These are phyloP conservation scores for Casaregolazyma suthepensis DNA, from an alignment of 1,139 yeast species.

Conservation along the genomic window DNA sequence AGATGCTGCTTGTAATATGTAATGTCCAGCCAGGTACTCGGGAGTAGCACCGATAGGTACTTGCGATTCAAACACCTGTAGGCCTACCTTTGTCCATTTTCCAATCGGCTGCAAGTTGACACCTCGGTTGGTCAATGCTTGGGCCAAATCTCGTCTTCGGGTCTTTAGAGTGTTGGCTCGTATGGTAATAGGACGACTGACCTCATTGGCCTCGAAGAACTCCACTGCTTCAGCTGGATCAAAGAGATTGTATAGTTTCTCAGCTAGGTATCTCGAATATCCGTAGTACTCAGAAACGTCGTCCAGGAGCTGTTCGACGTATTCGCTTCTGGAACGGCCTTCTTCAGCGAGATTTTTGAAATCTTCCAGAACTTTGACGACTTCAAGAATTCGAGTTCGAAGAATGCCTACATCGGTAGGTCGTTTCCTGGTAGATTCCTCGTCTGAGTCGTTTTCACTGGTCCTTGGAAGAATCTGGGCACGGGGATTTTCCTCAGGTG, in stretches of 20 bases:
- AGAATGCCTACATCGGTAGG: conserved; percentile 75
- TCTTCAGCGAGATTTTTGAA: conserved; percentile 79
- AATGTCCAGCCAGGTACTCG: conserved; percentile 96
- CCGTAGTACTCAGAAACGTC: conserved; percentile 95
- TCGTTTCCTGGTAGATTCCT: conserved; percentile 48
- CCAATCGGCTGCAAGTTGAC: conserved; percentile 97
- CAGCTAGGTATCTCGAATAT: conserved; percentile 92
- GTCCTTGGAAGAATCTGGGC: conserved; percentile 29
- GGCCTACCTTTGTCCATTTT: conserved; percentile 95
- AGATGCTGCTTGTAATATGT: conserved; percentile 96
- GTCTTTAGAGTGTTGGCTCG: conserved; percentile 94
- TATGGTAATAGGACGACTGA: conserved; percentile 91
- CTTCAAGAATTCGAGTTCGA: conserved; percentile 91
- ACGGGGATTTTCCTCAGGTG: conserved; percentile 25
- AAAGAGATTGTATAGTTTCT: conserved; percentile 81
- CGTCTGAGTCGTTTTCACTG: conserved; percentile 47
- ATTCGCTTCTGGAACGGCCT: conserved; percentile 79
- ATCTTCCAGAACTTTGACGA: conserved; percentile 92
- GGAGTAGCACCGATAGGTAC: conserved; percentile 99
- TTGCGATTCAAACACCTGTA: conserved; percentile 94
- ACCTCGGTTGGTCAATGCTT: conserved; percentile 90
- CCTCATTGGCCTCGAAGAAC: conserved; percentile 97
- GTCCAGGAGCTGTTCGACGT: conserved; percentile 63
- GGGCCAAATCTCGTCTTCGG: conserved; percentile 93
- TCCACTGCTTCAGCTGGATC: conserved; percentile 96